Base-by-base conservation (phyloP, 805 yeast genomes). In the Cyberlindnera maritima region DNA sequence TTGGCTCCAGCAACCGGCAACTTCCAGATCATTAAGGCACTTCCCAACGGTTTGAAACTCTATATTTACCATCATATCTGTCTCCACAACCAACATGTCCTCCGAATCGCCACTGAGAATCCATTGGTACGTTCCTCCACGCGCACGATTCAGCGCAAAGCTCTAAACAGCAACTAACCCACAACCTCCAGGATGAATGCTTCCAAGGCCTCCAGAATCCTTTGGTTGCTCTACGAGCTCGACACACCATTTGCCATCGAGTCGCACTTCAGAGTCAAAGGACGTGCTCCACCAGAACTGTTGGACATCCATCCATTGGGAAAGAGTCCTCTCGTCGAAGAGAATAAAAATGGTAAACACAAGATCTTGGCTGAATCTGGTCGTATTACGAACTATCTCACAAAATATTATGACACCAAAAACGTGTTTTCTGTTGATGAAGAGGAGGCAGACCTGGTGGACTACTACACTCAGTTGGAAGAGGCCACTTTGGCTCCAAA, bases 401-500 rank as follows among this genome's bases (percentile, higher is more conserved):
- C 80, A 43, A 58, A 60, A 18, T 64, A 77, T 44, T 81, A 72
- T 56, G 87, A 83, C 54, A 54, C 57, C 15, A 53, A 61, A 2
- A 57, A 67, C 13, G 63, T 58, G 13, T 63, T 80, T 42, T 57
- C 52, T 9, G 74, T 76, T 20, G 47, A 48, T 8, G 17, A 17
- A 9, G 70, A 62, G 6, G 67, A 68, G 5, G 77, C 72, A 15
- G 61, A 64, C 40, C 70, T 72, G 19, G 50, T 78, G 25, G 75
- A 75, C 48, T 82, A 75, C 57, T 80, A 65, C 48, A 62, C 78
- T 34, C 79, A 78, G 55, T 81, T 75, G 53, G 62, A 76, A 15
- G 91, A 85, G 61, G 85, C 81, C 1, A 72, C 85, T 20, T 59
- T 85, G 19, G 60, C 78, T 78, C 9, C 63, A 69, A 14, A 59